phyloP scores from a whole-genome alignment of 2,329 filamentous ascomycete species.

The Juglanconis oblonga region DNA sequence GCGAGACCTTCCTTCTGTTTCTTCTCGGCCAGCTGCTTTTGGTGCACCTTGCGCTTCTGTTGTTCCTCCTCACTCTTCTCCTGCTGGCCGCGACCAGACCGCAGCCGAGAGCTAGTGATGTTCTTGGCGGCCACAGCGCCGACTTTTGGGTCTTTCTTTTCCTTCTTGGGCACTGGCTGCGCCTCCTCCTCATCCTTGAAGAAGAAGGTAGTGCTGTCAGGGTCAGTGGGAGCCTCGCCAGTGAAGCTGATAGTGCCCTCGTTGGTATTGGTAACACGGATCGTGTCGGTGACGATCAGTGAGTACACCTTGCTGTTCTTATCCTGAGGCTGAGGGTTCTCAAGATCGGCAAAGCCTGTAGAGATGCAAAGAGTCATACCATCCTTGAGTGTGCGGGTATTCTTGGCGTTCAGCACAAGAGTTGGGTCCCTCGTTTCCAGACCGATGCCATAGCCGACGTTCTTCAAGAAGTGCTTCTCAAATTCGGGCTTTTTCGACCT shows the following conservation, averaged over 20 bases:
- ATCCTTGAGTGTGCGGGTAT: slow-evolving; percentile 77
- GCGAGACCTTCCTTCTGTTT: slow-evolving; percentile 87
- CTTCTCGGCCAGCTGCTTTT: slow-evolving; percentile 81
- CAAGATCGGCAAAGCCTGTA: slow-evolving; percentile 84
- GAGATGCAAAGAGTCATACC: slow-evolving; percentile 95
- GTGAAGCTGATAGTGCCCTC: slow-evolving; percentile 83
- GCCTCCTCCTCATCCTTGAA: slow-evolving; percentile 95
- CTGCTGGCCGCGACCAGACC: slow-evolving; percentile 85
- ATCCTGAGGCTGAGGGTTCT: slow-evolving; percentile 82
- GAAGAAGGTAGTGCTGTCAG: slow-evolving; percentile 95
- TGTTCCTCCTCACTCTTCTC: slow-evolving; percentile 82
- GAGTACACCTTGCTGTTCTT: slow-evolving; percentile 89
- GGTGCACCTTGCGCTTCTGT: slow-evolving; percentile 81
- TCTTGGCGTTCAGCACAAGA: slow-evolving; percentile 84
- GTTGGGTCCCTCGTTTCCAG: slow-evolving; percentile 86
- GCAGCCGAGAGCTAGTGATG: slow-evolving; percentile 88
- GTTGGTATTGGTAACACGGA: slow-evolving; percentile 72
- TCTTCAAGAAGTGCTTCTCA: slow-evolving; percentile 92
- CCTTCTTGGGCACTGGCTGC: slow-evolving; percentile 82
- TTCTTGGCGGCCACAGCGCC: slow-evolving; percentile 91
- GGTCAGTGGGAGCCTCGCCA: slow-evolving; percentile 83
- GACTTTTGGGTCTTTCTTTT: slow-evolving; percentile 78
- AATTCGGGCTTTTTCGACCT: slow-evolving; percentile 91
- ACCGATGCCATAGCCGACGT: slow-evolving; percentile 86
- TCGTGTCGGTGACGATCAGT: slow-evolving; percentile 86